Base-by-base conservation (phyloP, 352 stramenopile genomes). In the Peronosclerospora sorghi region DNA sequence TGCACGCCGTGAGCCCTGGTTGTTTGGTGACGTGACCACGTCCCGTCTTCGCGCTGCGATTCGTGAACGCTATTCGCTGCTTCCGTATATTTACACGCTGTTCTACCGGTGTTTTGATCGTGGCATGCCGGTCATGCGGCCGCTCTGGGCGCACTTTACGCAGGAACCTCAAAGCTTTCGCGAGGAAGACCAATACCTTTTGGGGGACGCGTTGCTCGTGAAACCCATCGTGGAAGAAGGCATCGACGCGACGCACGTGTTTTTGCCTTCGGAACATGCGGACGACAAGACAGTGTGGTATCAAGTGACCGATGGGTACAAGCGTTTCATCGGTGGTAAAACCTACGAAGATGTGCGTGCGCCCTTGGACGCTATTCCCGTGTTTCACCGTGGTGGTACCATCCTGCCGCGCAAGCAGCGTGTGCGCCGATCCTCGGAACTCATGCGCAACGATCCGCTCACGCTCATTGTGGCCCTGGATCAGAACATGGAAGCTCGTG, bases 371-470 rank as follows among this genome's bases (percentile, higher is more conserved):
- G 95, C 84, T 45, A 97, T 97, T 35, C 95, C 95, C 8, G 94
- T 98, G 13, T 98, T 97, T 59, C 94, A 98, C 50, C 83, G 96
- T 41, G 93, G 91, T 26, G 96, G 96, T 15, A 96, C 74, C 15
- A 89, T 99, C 44, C 59, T 99, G 38, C 76, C 95, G 17, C 76
- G 92, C 42, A 97, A 98, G 64, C 86, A 98, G 59, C 81, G 96
- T 18, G 73, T 99, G 28, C 85, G 96, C 32, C 79, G 96, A 39
- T 97, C 74, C 46, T 88, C 92, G 40, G 58, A 79, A 15, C 70
- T 97, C 24, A 99, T 99, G 96, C 73, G 59, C n/a, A 71, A 84
- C 24, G 96, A 99, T 57, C 96, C 96, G 24, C 96, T 97, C 51
- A 98, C 96, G 32, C 74, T 99, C 8, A 86, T 97, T 26, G 72